These are phyloP conservation scores for Lippia alba DNA, from an alignment of 305 asterid species.

Conservation along the genomic window DNA sequence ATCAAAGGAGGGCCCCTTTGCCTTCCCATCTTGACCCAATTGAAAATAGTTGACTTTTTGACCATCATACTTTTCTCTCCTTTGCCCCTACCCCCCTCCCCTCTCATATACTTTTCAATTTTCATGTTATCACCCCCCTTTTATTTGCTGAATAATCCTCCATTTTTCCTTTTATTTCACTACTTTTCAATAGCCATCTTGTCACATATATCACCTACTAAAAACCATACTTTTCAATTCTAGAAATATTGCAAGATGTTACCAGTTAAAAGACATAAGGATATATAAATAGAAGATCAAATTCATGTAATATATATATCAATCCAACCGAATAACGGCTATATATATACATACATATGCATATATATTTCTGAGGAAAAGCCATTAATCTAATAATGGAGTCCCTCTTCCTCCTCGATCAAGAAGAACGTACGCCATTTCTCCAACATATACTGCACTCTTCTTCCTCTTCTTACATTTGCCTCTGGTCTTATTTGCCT, in stretches of 20 bases:
- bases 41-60: conserved; percentile 57
- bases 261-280: background rate
- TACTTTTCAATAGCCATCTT: conserved; percentile 21
- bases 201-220: background rate
- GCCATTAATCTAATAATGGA: conserved; percentile 41
- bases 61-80: conserved; percentile 44
- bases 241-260: background rate
- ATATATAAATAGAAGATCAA: background rate
- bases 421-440: conserved; percentile 46
- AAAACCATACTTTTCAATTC: conserved; percentile 36
- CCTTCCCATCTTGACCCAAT: conserved; percentile 50
- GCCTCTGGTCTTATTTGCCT: conserved; percentile 56
- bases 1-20: background rate
- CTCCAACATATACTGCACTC: conserved; percentile 47
- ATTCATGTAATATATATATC: background rate
- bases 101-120: conserved; percentile 33
- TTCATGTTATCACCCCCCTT: conserved; percentile 14
- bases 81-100: background rate
- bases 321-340: background rate
- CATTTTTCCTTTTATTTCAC: background rate
- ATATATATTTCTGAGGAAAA: background rate
- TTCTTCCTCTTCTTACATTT: conserved; percentile 53
- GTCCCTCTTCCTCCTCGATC: conserved; percentile 50
- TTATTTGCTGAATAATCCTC: conserved; percentile 16
- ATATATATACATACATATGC: too few species aligned